Evolutionary conservation across 2,329 filamentous ascomycete genomes (phyloP).

Genomic region (Aspergillus felis): DNA sequence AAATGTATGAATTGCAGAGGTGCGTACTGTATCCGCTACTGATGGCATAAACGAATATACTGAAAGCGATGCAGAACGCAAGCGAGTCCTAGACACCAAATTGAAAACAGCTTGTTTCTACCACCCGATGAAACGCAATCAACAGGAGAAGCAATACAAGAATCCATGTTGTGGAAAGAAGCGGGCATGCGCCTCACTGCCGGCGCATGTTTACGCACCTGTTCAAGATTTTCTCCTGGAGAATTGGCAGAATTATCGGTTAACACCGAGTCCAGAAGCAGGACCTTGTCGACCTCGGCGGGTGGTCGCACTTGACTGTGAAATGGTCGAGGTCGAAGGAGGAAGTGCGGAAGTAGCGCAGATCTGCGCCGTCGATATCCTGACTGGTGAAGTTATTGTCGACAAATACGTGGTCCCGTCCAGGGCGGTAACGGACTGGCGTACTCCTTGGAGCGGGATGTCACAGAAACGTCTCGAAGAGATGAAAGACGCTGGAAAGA

Average conservation of each 20-base stretch:
- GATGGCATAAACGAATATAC: background rate
- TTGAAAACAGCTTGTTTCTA: background rate
- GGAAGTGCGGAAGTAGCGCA: slow-evolving; percentile 32
- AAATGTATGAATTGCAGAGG: background rate
- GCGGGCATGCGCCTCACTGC: background rate
- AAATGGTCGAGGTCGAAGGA: slow-evolving; percentile 42
- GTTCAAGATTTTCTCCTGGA: background rate
- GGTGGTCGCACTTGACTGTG: slow-evolving; percentile 47
- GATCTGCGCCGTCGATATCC: slow-evolving; percentile 42
- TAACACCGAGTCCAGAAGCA: background rate
- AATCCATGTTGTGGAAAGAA: background rate
- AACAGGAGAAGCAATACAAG: background rate
- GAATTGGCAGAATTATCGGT: background rate
- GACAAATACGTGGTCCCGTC: slow-evolving; percentile 41
- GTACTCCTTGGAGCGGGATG: slow-evolving; percentile 40
- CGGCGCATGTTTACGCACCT: background rate
- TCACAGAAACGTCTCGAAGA: slow-evolving; percentile 25
- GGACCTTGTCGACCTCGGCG: background rate
- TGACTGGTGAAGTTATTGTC: slow-evolving; percentile 47
- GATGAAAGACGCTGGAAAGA: slow-evolving; percentile 27
- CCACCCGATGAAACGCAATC: background rate
- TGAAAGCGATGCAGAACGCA: background rate
- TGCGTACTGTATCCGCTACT: background rate
- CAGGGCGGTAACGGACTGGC: slow-evolving; percentile 33
- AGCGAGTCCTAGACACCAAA: background rate